phyloP scores from a whole-genome alignment of 148 eudicot species.

The Vaccinium corymbosum region DNA sequence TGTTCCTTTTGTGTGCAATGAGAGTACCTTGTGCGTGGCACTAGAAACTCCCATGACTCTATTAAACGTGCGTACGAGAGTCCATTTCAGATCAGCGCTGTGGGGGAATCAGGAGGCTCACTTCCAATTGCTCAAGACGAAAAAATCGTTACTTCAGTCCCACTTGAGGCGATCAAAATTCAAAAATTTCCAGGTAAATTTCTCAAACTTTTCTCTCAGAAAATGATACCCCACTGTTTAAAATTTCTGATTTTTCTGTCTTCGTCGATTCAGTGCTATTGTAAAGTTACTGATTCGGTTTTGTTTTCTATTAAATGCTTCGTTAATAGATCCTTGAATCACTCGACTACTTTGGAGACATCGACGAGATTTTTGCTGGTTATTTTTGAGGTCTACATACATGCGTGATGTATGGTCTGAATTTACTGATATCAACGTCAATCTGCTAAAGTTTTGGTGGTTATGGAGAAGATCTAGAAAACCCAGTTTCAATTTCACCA shows the following conservation, averaged over 20 bases:
- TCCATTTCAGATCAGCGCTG: neutral
- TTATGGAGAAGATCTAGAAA: slow-evolving; percentile 47
- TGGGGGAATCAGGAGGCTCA: neutral
- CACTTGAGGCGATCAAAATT: neutral
- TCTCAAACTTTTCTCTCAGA: neutral
- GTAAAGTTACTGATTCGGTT: neutral
- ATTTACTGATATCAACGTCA: slow-evolving; percentile 26
- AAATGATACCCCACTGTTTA: neutral
- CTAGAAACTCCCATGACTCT: neutral
- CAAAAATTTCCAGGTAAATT: slow-evolving; percentile 1
- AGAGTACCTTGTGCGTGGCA: neutral
- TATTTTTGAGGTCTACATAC: neutral
- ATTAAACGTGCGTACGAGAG: neutral
- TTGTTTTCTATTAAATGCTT: neutral
- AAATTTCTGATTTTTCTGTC: neutral
- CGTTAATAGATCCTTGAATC: slow-evolving; percentile 24
- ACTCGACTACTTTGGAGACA: slow-evolving; percentile 4
- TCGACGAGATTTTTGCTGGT: slow-evolving; percentile 11
- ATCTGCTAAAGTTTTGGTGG: slow-evolving; percentile 45
- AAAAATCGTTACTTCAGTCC: neutral
- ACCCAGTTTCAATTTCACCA: neutral
- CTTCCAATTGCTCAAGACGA: neutral
- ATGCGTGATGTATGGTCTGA: slow-evolving; percentile 28
- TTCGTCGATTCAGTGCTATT: neutral
- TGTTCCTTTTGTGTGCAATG: neutral